Evolutionary conservation across 106 monocot genomes (phyloP).

Genomic region (Acorus calamus): DNA sequence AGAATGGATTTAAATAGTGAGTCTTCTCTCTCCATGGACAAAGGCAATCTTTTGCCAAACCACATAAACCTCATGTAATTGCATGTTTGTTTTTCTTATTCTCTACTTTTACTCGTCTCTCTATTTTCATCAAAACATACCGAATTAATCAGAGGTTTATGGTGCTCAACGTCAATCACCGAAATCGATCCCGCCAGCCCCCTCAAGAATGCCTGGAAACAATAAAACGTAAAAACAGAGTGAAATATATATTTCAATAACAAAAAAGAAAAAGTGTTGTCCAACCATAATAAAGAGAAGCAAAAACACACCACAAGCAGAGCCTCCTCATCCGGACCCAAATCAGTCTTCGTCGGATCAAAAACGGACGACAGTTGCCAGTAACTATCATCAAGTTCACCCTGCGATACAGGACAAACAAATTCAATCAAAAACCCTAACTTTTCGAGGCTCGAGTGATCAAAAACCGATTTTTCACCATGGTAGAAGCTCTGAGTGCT

Average conservation of each 20-base stretch:
- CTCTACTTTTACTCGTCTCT: too few relatives aligned
- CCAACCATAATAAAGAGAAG: not conserved
- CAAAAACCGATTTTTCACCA: conserved; percentile 8
- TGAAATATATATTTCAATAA: not conserved
- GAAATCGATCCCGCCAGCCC: conserved; percentile 42
- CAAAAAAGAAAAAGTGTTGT: not conserved
- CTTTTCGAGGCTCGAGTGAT: too few relatives aligned
- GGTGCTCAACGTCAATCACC: conserved; percentile 31
- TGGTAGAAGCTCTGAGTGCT: conserved; percentile 23
- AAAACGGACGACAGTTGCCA: conserved; percentile 24
- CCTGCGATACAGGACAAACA: conserved; percentile 5
- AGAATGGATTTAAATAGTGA: too few relatives aligned
- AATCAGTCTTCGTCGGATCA: conserved; percentile 15
- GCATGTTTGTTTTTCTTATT: too few relatives aligned
- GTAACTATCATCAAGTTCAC: conserved; percentile 21
- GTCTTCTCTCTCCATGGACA: too few relatives aligned
- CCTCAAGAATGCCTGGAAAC: conserved; percentile 29
- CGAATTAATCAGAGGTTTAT: conserved; percentile 33
- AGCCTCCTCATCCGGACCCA: conserved; percentile 33
- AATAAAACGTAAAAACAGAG: not conserved
- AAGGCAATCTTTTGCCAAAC: too few relatives aligned
- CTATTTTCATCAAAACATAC: conserved; percentile 34
- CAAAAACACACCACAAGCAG: conserved; percentile 34
- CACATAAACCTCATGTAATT: too few relatives aligned
- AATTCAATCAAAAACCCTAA: not conserved